Conservation (phyloP, 2,329 filamentous ascomycete species). For the Alternaria arborescens region DNA sequence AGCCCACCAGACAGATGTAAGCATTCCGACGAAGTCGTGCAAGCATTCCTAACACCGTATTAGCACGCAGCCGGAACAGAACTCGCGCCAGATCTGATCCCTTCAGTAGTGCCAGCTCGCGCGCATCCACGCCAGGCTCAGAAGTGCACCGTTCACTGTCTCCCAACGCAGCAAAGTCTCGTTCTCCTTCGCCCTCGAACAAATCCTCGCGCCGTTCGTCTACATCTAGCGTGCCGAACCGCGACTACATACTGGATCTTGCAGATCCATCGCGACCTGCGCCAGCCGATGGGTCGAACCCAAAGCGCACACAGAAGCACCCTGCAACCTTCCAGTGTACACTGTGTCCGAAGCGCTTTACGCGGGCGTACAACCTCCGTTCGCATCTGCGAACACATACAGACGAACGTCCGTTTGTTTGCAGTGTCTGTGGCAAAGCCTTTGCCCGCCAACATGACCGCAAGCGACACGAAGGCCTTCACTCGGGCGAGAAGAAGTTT, state of each 20-base stretch:
- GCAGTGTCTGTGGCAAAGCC: conserved; percentile 94
- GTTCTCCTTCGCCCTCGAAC: conserved; percentile 58
- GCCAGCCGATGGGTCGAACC: conserved; percentile 51
- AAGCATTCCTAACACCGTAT: conserved; percentile 28
- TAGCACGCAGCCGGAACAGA: conserved; percentile 64
- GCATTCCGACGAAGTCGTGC: conserved; percentile 42
- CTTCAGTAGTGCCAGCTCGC: conserved; percentile 59
- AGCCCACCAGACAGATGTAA: conserved; percentile 76
- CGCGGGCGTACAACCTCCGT: conserved; percentile 92
- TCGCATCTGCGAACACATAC: conserved; percentile 97
- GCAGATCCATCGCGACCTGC: conserved; percentile 87
- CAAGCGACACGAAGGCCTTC: conserved; percentile 94
- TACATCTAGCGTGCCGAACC: conserved; percentile 62
- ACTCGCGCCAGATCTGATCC: conserved; percentile 69
- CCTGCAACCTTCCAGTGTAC: conserved; percentile 96
- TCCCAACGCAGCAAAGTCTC: conserved; percentile 55
- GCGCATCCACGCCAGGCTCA: conserved; percentile 54
- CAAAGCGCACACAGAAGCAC: conserved; percentile 94
- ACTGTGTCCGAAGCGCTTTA: conserved; percentile 94
- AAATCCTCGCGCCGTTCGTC: conserved; percentile 60
- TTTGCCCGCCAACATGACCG: conserved; percentile 97
- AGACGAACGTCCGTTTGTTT: conserved; percentile 96
- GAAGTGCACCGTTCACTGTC: conserved; percentile 52
- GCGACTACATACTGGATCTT: conserved; percentile 86
- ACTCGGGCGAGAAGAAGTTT: conserved; percentile 98